Percentiles rank a stretch among this genome's conserved stretches.
Conservation (phyloP, 2,329 filamentous ascomycete species). For the Cadophora sp. region DNA sequence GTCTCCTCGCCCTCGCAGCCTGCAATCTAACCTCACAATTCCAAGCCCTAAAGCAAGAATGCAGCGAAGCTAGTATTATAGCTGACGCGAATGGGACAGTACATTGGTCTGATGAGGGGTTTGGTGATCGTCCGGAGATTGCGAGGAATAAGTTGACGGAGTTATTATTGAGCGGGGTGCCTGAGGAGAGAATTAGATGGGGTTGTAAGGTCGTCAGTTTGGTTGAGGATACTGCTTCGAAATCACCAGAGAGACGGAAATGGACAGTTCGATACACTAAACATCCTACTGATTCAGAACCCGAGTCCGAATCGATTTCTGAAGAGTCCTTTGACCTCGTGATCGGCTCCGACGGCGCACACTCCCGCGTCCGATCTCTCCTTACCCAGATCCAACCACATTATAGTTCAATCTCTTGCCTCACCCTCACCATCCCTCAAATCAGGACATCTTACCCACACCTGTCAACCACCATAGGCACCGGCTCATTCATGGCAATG, state of each 20-base stretch:
- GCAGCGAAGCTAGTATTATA: slow-evolving; percentile 43
- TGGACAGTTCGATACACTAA: not conserved
- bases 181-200: slow-evolving; percentile 21
- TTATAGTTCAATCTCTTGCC: slow-evolving; percentile 21
- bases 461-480: slow-evolving; percentile 26
- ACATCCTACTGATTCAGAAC: not conserved
- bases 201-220: slow-evolving; percentile 23
- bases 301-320: not conserved
- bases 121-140: slow-evolving; percentile 23
- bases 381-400: slow-evolving; percentile 21
- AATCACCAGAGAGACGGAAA: not conserved
- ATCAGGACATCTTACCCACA: slow-evolving; percentile 20
- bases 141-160: slow-evolving; percentile 25
- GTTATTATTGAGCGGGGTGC: slow-evolving; percentile 20
- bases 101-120: slow-evolving; percentile 23
- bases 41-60: slow-evolving; percentile 40
- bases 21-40: slow-evolving; percentile 55
- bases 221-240: not conserved
- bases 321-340: slow-evolving; percentile 45
- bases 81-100: slow-evolving; percentile 48
- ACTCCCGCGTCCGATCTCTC: slow-evolving; percentile 46
- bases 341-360: slow-evolving; percentile 53
- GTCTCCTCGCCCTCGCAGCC: slow-evolving; percentile 52
- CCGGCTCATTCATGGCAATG: slow-evolving; percentile 25
- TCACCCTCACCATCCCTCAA: slow-evolving; percentile 32